phyloP scores from a whole-genome alignment of 495 filamentous ascomycete genomes.

The Penicillium pulvis region DNA sequence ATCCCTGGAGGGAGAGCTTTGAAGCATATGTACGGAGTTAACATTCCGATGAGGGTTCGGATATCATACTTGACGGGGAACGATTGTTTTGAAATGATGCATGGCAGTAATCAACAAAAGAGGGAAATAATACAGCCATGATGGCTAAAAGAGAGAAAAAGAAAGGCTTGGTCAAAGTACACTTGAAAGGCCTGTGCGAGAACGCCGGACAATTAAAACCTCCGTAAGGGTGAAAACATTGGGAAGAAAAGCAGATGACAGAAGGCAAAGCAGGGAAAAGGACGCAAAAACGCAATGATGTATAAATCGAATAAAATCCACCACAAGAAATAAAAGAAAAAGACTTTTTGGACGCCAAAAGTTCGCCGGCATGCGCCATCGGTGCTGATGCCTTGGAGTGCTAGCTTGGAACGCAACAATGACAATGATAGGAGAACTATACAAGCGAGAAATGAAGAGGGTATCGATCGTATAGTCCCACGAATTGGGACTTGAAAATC shows the following conservation, averaged over 20 bases:
- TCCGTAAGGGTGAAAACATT: constrained; percentile 11
- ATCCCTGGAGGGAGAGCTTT: constrained; percentile 38
- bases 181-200: constrained; percentile 22
- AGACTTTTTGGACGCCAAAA: constrained; percentile 32
- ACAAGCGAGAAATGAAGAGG: constrained; percentile 35
- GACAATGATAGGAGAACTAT: constrained; percentile 28
- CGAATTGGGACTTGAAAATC: constrained; percentile 21
- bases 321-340: constrained; percentile 21
- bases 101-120: constrained; percentile 22
- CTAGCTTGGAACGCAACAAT: constrained; percentile 28
- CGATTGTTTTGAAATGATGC: constrained; percentile 8
- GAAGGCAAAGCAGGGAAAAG: constrained; percentile 5
- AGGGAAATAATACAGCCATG: constrained; percentile 40
- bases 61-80: not conserved
- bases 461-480: constrained; percentile 33
- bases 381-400: constrained; percentile 28
- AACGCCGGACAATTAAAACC: constrained; percentile 27
- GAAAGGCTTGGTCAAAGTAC: constrained; percentile 34
- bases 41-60: not conserved
- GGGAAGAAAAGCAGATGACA: constrained; percentile 5
- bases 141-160: constrained; percentile 24
- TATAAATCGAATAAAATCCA: constrained; percentile 17
- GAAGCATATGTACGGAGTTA: constrained; percentile 29
- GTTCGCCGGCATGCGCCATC: constrained; percentile 29
- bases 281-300: constrained; percentile 10